Evolutionary conservation across 768 basidiomycete genomes (phyloP), one percentile per base, ranked within the genome.

Genomic region (Termitomyces sp.): DNA sequence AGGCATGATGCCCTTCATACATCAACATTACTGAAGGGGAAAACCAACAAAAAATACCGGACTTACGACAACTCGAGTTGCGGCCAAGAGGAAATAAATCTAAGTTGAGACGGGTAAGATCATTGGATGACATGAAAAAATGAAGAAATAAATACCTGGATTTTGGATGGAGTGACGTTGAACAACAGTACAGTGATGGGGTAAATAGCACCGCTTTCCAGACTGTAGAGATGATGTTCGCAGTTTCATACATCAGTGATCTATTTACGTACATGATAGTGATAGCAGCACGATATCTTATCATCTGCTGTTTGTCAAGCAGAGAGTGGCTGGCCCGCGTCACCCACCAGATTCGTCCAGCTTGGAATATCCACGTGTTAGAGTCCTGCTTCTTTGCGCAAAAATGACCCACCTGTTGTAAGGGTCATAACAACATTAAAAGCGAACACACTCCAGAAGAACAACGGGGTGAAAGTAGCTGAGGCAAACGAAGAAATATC

Each of bases 321-420:
- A 50, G 37, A 4, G 17, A 50, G 37, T 50, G 17, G 11, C 10
- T 50, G n/a, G 37, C 12, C 37, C 49, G 49, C 17, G 24, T 40
- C n/a, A 50, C 49, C 49, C 49, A 50, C 49, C 49, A 50, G 22
- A 50, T 50, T 19, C 49, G 17, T n/a, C 49, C 49, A 5, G 49
- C 49, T 50, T 12, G 11, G 10, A 14, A n/a, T 38, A 0, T 40
- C 2, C 24, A 26, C 26, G 14, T 14, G 24, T 12, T n/a, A 38
- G 24, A 17, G 37, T 38, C 8, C 12, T 26, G 3, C 11, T 50
- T 28, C 2, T 28, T n/a, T 50, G 11, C 22, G 24, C 6, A 50
- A 14, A 40, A 28, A 40, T 7, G 24, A 10, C n/a, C 26, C 49
- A 38, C 49, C 49, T 40, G 49, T 50, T 38, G 37, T 24, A 14